Evolutionary conservation across 1,284 basidiomycete species (phyloP), one percentile per base, ranked within the genome.

Genomic region (Fomitopsis schrenkii): DNA sequence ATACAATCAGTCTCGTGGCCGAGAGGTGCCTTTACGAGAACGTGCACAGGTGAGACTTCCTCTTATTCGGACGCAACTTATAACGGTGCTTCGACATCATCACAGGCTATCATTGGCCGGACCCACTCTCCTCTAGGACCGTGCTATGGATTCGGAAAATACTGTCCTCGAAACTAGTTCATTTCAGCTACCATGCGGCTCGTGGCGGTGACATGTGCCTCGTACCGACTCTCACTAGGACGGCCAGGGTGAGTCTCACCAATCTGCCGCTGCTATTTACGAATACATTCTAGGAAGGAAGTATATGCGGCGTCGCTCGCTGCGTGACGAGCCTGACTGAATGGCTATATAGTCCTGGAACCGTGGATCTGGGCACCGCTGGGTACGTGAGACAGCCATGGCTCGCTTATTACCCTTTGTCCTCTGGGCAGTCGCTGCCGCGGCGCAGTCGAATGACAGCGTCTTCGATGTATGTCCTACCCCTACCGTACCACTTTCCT

Each of bases 391-490:
- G 48, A 62, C 59, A 36, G 22, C 19, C 53, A 58, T 40, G 35
- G 28, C 46, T 38, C 38, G 44, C 35, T 38, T 55, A 40, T 42
- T 45, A 50, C 19, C 42, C 38, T 17, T 60, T 44, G 30, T 53
- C 22, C 55, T 59, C 17, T 62, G 58, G 44, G 41, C 58, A 19
- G 41, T 54, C 5, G 53, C 41, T 28, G 58, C 61, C 26, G 36
- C 30, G 19, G 61, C 61, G 26, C 61, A 62, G 57, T 52, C 60
- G 28, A 59, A 36, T 53, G 22, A 44, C 45, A 55, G 57, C 19
- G 57, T 62, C 28, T 62, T 62, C 35, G 61, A 62, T 44, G 61
- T 62, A 41, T 45, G 61, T 54, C 22, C 30, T 40, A 10, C 44
- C 7, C 33, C 57, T 15, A 12, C 41, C 19, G 9, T 35, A 12